Conservation (phyloP, 805 yeast species). For the Starmera dryadoides region DNA sequence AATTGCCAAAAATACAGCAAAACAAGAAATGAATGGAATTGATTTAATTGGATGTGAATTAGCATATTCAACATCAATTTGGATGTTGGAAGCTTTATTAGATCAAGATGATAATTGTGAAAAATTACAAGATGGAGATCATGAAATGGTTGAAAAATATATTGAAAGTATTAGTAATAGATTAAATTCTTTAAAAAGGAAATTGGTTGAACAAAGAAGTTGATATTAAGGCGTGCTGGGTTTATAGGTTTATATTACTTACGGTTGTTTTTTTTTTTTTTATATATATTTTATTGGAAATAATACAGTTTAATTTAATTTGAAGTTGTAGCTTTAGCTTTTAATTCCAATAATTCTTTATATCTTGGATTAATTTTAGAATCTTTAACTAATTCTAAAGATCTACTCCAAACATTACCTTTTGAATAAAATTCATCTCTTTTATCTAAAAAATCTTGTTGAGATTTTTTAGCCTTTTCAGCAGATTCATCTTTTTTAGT, state of each 20-base stretch:
- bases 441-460: slow-evolving; percentile 61
- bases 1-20: slow-evolving; percentile 86
- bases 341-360: slow-evolving; percentile 20
- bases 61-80: slow-evolving; percentile 83
- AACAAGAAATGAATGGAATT: slow-evolving; percentile 65
- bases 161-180: slow-evolving; percentile 79
- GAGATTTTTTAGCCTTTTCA: slow-evolving; percentile 57
- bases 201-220: slow-evolving; percentile 24
- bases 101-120: slow-evolving; percentile 35
- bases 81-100: slow-evolving; percentile 90
- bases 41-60: slow-evolving; percentile 75
- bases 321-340: slow-evolving; percentile 13
- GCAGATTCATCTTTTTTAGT: slow-evolving; percentile 67
- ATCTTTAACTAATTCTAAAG: slow-evolving; percentile 37
- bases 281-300: no score
- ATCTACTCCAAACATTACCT: slow-evolving; percentile 80
- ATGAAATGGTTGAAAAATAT: slow-evolving; percentile 69
- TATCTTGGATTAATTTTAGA: slow-evolving; percentile 22
- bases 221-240: no score
- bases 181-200: slow-evolving; percentile 60
- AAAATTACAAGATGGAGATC: slow-evolving; percentile 65
- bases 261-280: no score
- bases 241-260: no score
- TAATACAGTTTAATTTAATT: no score
- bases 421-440: slow-evolving; percentile 74